Percentiles rank a stretch among this genome's conserved stretches.
Evolutionary conservation across 768 basidiomycete species (phyloP).

Genomic region (Phanerochaete carnosa): DNA sequence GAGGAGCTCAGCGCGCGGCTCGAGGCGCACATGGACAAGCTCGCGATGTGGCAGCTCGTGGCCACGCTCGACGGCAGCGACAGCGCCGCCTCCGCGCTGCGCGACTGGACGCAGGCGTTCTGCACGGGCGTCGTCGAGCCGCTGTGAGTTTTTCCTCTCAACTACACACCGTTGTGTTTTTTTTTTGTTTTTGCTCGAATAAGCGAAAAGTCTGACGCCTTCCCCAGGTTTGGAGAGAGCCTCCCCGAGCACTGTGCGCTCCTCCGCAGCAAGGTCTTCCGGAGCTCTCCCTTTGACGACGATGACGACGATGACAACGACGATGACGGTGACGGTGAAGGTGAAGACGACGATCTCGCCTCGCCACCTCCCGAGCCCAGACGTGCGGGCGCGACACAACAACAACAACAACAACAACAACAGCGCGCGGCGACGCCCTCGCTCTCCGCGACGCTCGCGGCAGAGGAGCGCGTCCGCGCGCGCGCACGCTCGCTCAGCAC

Average conservation of each 20-base stretch:
- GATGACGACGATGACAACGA: constrained; percentile 24
- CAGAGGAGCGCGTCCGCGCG: constrained; percentile 56
- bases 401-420: no score
- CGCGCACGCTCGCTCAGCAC: constrained; percentile 31
- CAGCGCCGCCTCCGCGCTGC: not conserved
- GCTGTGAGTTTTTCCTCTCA: constrained; percentile 39
- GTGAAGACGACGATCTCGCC: constrained; percentile 12
- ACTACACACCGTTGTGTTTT: not conserved
- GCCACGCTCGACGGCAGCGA: constrained; percentile 27
- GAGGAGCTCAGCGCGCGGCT: constrained; percentile 47
- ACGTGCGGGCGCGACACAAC: no score
- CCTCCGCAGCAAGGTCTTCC: constrained; percentile 66
- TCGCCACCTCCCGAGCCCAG: constrained; percentile 4
- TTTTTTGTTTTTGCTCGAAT: constrained; percentile 4
- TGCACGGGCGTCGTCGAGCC: constrained; percentile 64
- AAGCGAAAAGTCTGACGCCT: not conserved
- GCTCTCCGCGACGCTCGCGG: constrained; percentile 63
- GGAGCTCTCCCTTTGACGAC: constrained; percentile 57
- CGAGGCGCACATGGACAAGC: constrained; percentile 74
- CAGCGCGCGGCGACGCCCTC: no score
- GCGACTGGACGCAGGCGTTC: constrained; percentile 76
- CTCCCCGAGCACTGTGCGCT: constrained; percentile 55
- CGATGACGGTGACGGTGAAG: constrained; percentile 19
- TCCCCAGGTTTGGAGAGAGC: constrained; percentile 48
- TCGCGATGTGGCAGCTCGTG: constrained; percentile 74